Evolutionary conservation across 495 filamentous ascomycete genomes (phyloP).

Genomic region (Penicillium soppii): DNA sequence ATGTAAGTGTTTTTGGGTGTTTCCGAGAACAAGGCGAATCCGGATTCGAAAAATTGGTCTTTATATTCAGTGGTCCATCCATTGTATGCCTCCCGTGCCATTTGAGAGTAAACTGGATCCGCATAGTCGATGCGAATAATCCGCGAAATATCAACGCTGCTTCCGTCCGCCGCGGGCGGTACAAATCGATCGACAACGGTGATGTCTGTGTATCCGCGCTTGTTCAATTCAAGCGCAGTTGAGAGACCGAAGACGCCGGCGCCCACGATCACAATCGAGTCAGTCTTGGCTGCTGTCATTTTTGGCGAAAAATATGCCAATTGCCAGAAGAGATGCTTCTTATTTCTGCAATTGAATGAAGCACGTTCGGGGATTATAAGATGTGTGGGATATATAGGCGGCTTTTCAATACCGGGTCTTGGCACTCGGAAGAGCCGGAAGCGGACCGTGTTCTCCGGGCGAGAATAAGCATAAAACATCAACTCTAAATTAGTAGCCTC

Average conservation of each 20-base stretch:
- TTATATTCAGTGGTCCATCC: constrained; percentile 47
- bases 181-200: constrained; percentile 53
- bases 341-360: background rate
- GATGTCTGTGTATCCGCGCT: constrained; percentile 17
- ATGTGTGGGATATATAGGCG: constrained; percentile 7
- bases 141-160: constrained; percentile 60
- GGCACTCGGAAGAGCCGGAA: constrained; percentile 19
- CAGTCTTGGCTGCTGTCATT: constrained; percentile 26
- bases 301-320: background rate
- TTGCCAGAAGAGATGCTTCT: background rate
- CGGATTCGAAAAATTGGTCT: constrained; percentile 1
- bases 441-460: constrained; percentile 19
- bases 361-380: background rate
- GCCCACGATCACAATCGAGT: constrained; percentile 13
- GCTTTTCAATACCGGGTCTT: constrained; percentile 16
- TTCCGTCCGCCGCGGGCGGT: constrained; percentile 54
- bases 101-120: constrained; percentile 57
- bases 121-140: constrained; percentile 69
- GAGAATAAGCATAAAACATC: background rate
- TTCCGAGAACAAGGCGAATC: constrained; percentile 3
- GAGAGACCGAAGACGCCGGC: constrained; percentile 17
- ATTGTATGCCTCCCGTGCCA: constrained; percentile 56
- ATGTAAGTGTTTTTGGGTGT: constrained; percentile 15
- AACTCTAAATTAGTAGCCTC: background rate
- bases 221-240: constrained; percentile 11